Percentiles rank a stretch among this genome's conserved stretches.
phyloP scores from a whole-genome alignment of 2,329 filamentous ascomycete genomes.

The Hypoxylon sp. region DNA sequence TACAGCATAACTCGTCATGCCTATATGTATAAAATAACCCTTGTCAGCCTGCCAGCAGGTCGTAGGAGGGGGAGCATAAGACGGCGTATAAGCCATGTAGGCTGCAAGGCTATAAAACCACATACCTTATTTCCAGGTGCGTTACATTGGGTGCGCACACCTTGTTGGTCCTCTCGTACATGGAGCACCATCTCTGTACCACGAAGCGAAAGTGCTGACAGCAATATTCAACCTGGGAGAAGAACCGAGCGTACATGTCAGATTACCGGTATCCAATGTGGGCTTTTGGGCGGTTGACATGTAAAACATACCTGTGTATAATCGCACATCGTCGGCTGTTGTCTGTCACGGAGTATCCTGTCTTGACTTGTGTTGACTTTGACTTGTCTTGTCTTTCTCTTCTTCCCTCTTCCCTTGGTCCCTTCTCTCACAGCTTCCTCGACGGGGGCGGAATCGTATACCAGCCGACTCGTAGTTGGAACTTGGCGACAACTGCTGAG shows the following conservation, averaged over 20 bases:
- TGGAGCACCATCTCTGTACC: constrained; percentile 45
- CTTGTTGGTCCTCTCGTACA: constrained; percentile 46
- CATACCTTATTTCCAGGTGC: constrained; percentile 45
- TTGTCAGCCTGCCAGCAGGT: constrained; percentile 14
- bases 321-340: constrained; percentile 42
- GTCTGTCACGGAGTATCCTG: no score
- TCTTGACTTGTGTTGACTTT: no score
- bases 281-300: neutral
- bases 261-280: neutral
- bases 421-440: constrained; percentile 1
- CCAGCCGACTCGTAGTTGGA: constrained; percentile 3
- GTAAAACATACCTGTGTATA: constrained; percentile 45
- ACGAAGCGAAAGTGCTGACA: constrained; percentile 47
- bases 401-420: neutral
- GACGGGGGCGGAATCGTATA: neutral
- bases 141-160: constrained; percentile 45
- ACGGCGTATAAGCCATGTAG: constrained; percentile 7
- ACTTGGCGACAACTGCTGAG: neutral
- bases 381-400: neutral
- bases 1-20: constrained; percentile 46
- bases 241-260: constrained; percentile 14
- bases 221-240: constrained; percentile 44
- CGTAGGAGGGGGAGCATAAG: neutral
- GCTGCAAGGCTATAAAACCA: constrained; percentile 27
- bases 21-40: constrained; percentile 22